Evolutionary conservation across 257 asterid genomes (phyloP).

Genomic region (Apocynum venetum): DNA sequence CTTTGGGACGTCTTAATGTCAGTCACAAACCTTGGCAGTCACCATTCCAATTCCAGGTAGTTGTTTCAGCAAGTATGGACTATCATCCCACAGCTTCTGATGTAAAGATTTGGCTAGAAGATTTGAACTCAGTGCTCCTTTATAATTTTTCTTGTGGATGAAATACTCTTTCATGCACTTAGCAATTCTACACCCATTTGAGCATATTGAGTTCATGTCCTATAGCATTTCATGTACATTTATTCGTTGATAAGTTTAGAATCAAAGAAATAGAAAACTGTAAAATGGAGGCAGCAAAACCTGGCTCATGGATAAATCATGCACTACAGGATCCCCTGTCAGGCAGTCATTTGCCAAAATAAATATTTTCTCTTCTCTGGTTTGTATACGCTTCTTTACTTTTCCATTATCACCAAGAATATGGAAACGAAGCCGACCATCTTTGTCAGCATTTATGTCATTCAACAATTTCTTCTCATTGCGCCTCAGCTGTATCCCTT

Average conservation of each 20-base stretch:
- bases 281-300: constrained; percentile 38
- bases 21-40: constrained; percentile 79
- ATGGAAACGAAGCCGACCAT: constrained; percentile 89
- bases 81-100: constrained; percentile 90
- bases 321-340: constrained; percentile 88
- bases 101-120: constrained; percentile 75
- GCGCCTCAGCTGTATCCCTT: constrained; percentile 98
- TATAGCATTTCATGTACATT: constrained; percentile 25
- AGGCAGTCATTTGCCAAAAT: constrained; percentile 89
- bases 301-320: constrained; percentile 92
- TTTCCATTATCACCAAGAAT: constrained; percentile 78
- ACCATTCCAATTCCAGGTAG: constrained; percentile 98
- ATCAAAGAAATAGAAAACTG: constrained; percentile 7
- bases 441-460: constrained; percentile 81
- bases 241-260: constrained; percentile 11
- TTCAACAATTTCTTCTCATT: constrained; percentile 88
- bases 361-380: constrained; percentile 92
- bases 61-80: constrained; percentile 95
- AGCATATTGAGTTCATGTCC: constrained; percentile 81
- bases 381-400: constrained; percentile 83
- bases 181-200: constrained; percentile 89
- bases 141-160: constrained; percentile 65
- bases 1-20: background rate
- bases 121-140: constrained; percentile 69
- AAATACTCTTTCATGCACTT: constrained; percentile 97